Percentiles rank a stretch among this genome's conserved stretches.
These are phyloP conservation scores for Phytophthora rubi DNA, from an alignment of 352 stramenopile genomes.

Conservation along the genomic window DNA sequence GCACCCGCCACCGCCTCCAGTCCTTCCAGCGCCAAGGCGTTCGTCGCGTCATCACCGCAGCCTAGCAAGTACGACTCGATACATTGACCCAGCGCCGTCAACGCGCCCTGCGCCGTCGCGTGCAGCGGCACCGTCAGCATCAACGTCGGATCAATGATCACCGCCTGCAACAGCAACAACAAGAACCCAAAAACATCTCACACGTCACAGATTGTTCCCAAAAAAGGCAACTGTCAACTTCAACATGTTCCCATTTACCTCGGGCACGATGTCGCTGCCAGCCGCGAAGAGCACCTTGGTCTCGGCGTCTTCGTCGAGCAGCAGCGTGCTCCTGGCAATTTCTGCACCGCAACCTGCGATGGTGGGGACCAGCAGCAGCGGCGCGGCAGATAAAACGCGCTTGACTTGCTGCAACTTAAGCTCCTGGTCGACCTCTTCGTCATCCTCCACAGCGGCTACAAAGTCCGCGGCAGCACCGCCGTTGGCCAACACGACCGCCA, in stretches of 20 bases:
- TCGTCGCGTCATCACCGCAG: conserved; percentile 45
- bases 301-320: conserved; percentile 74
- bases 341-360: conserved; percentile 63
- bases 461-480: conserved; percentile 48
- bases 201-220: conserved; percentile 7
- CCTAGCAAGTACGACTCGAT: conserved; percentile 77
- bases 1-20: conserved; percentile 60
- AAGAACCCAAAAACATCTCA: neutral
- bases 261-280: conserved; percentile 46
- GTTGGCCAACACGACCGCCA: conserved; percentile 61
- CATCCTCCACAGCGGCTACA: conserved; percentile 10
- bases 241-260: conserved; percentile 24
- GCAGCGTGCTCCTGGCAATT: conserved; percentile 52
- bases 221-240: conserved; percentile 26
- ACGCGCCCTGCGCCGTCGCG: conserved; percentile 59
- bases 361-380: conserved; percentile 69
- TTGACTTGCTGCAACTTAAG: conserved; percentile 29
- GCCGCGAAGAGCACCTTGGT: conserved; percentile 57
- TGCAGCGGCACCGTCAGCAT: conserved; percentile 65
- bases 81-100: conserved; percentile 74
- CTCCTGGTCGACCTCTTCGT: conserved; percentile 8
- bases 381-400: conserved; percentile 21
- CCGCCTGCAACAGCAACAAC: conserved; percentile 39
- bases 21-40: conserved; percentile 62
- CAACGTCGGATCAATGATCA: conserved; percentile 75